Evolutionary conservation across 2,329 filamentous ascomycete species (phyloP).

Genomic region (Lasiodiplodia sp.): DNA sequence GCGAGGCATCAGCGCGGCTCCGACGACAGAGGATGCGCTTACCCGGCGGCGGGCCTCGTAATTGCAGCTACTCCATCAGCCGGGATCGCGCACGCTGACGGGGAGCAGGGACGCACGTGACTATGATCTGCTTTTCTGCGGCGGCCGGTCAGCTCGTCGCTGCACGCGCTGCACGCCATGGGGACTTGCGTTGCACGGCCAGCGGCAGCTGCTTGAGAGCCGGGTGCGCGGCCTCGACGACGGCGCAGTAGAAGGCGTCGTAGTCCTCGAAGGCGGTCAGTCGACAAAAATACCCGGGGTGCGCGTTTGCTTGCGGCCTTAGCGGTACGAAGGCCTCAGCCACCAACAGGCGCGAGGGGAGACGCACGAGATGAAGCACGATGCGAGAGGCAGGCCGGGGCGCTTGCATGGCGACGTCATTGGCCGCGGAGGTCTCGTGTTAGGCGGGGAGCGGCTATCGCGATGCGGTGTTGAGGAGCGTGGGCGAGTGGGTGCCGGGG

Average conservation of each 20-base stretch:
- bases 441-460: slow-evolving; percentile 11
- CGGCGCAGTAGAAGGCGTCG: slow-evolving; percentile 94
- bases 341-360: slow-evolving; percentile 19
- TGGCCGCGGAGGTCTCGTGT: slow-evolving; percentile 10
- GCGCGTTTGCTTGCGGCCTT: slow-evolving; percentile 17
- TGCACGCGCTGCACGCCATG: not conserved
- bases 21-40: slow-evolving; percentile 32
- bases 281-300: slow-evolving; percentile 6
- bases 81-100: slow-evolving; percentile 10
- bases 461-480: slow-evolving; percentile 21
- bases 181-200: slow-evolving; percentile 70
- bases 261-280: slow-evolving; percentile 53
- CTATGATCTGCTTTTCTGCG: slow-evolving; percentile 78
- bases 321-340: slow-evolving; percentile 20
- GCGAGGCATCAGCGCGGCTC: slow-evolving; percentile 36
- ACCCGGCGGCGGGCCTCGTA: slow-evolving; percentile 80
- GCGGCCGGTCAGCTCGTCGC: not conserved
- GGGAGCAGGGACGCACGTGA: slow-evolving; percentile 40
- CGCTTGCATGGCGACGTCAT: slow-evolving; percentile 24
- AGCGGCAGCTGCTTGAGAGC: slow-evolving; percentile 75
- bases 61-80: slow-evolving; percentile 60
- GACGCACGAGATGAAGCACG: slow-evolving; percentile 26
- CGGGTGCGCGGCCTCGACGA: slow-evolving; percentile 83
- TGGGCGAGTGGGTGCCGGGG: slow-evolving; percentile 17
- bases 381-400: not conserved